Evolutionary conservation across 805 yeast genomes (phyloP).

Genomic region (Sungouiozyma intestinalis): DNA sequence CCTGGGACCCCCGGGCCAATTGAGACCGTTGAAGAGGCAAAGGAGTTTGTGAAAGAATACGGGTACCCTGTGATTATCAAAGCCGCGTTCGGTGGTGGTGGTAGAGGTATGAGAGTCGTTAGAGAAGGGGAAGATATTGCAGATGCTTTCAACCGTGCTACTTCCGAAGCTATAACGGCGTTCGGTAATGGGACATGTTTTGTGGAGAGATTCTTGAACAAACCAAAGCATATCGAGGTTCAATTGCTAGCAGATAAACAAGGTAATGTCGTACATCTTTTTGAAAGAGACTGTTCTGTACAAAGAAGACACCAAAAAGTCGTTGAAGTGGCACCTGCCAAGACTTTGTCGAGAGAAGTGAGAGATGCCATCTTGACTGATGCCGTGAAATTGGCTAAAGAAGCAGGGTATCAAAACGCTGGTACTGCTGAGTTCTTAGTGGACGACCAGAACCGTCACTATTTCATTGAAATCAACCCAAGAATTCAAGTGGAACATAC

Average conservation of each 20-base stretch:
- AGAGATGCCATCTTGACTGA: constrained; percentile 67
- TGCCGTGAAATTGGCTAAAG: constrained; percentile 70
- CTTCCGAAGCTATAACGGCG: constrained; percentile 86
- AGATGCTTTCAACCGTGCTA: constrained; percentile 78
- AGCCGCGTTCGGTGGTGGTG: constrained; percentile 99
- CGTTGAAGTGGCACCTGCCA: constrained; percentile 97
- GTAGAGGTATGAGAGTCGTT: constrained; percentile 92
- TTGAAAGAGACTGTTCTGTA: constrained; percentile 95
- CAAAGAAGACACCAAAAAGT: constrained; percentile 96
- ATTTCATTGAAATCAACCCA: constrained; percentile 92
- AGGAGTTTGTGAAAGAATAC: constrained; percentile 57
- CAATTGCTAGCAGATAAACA: constrained; percentile 95
- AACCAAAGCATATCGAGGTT: constrained; percentile 92
- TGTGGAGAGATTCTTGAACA: constrained; percentile 86
- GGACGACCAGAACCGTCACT: constrained; percentile 80
- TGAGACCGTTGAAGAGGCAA: constrained; percentile 61
- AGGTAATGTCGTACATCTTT: constrained; percentile 87
- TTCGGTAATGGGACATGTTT: constrained; percentile 96
- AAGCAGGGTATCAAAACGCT: constrained; percentile 88
- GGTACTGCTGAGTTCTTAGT: constrained; percentile 96
- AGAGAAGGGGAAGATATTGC: constrained; percentile 73
- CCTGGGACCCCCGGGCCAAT: constrained; percentile 87
- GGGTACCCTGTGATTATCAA: constrained; percentile 92
- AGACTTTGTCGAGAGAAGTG: constrained; percentile 75
- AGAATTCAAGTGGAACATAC: constrained; percentile 98